Conservation (phyloP, 2,329 filamentous ascomycete genomes). For the Xylariaceae sp. region DNA sequence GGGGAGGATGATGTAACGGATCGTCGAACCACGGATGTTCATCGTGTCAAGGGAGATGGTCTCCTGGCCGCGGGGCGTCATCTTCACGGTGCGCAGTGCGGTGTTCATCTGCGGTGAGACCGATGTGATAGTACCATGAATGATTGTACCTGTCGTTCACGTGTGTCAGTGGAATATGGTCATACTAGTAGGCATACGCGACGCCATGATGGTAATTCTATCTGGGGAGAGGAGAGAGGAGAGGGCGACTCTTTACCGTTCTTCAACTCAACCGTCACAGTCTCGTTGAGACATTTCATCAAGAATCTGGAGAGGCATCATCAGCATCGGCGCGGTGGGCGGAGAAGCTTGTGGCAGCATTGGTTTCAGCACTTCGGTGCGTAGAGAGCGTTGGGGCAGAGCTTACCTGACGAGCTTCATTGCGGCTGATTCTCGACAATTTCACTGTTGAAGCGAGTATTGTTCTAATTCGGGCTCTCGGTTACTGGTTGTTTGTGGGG, state of each 20-base stretch:
- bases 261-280: slow-evolving; percentile 96
- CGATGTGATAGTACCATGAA: slow-evolving; percentile 93
- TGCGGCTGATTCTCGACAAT: slow-evolving; percentile 36
- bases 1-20: slow-evolving; percentile 93
- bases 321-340: slow-evolving; percentile 30
- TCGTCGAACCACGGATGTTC: slow-evolving; percentile 92
- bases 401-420: slow-evolving; percentile 98
- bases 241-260: slow-evolving; percentile 62
- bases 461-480: slow-evolving; percentile 1
- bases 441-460: slow-evolving; percentile 1
- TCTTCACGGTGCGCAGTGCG: slow-evolving; percentile 89
- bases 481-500: slow-evolving; percentile 3
- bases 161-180: slow-evolving; percentile 4
- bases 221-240: neutral
- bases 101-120: slow-evolving; percentile 99
- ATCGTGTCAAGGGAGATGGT: slow-evolving; percentile 87
- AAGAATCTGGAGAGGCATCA: slow-evolving; percentile 63
- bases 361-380: slow-evolving; percentile 41
- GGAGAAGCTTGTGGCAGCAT: slow-evolving; percentile 34
- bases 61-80: slow-evolving; percentile 85
- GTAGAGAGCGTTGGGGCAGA: slow-evolving; percentile 22
- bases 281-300: slow-evolving; percentile 99
- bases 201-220: no score
- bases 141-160: slow-evolving; percentile 69
- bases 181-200: neutral